Conservation (phyloP, 2,329 filamentous ascomycete species). For the Talaromyces marneffei region DNA sequence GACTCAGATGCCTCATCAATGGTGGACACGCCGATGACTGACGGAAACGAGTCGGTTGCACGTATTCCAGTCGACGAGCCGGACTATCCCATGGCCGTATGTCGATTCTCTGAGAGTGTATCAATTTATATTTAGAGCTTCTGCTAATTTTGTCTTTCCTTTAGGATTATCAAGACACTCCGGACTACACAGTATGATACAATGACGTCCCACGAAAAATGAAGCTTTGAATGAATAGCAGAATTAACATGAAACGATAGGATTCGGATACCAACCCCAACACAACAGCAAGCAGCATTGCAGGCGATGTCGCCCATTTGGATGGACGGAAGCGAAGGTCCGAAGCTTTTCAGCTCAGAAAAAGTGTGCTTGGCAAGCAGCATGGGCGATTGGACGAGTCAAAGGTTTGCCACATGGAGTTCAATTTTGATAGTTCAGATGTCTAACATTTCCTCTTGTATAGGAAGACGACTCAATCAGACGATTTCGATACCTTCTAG, state of each 20-base stretch:
- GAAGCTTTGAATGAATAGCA: background rate
- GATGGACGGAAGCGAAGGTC: conserved; percentile 83
- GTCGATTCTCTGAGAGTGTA: conserved; percentile 15
- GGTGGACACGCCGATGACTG: conserved; percentile 44
- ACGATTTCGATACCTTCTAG: conserved; percentile 88
- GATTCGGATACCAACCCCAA: conserved; percentile 63
- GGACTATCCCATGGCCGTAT: conserved; percentile 38
- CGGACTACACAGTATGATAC: conserved; percentile 49
- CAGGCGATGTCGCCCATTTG: conserved; percentile 58
- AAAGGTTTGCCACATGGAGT: conserved; percentile 56
- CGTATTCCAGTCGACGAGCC: conserved; percentile 32
- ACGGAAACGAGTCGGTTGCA: conserved; percentile 32
- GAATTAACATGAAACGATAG: conserved; percentile 26
- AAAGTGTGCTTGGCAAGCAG: conserved; percentile 91
- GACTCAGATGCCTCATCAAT: conserved; percentile 40
- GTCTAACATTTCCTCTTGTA: background rate
- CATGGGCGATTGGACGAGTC: conserved; percentile 87
- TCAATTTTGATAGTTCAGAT: background rate
- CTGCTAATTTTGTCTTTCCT: conserved; percentile 6
- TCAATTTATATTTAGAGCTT: background rate
- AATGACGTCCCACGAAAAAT: background rate
- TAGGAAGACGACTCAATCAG: conserved; percentile 93
- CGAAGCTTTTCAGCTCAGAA: conserved; percentile 81
- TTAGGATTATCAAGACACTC: conserved; percentile 53
- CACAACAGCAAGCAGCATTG: conserved; percentile 74